Conservation (phyloP, 164 flowering plant genomes). For the Vitis rotundifolia region DNA sequence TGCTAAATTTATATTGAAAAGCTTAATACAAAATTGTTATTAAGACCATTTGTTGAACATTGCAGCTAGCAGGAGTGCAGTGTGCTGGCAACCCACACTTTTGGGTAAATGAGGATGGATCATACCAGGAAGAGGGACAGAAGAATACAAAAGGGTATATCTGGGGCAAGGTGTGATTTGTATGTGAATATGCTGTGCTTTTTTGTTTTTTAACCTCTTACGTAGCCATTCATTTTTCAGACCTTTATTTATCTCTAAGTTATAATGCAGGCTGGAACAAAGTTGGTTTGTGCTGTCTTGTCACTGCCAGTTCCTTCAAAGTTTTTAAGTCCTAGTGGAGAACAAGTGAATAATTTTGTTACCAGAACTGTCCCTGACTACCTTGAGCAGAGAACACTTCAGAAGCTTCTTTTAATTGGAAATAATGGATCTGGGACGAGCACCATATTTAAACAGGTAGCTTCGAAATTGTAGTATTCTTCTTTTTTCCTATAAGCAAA, state of each 20-base stretch:
- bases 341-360: conserved; percentile 39
- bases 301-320: conserved; percentile 88
- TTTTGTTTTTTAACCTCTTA: background rate
- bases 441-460: conserved; percentile 93
- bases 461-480: background rate
- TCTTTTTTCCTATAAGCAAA: too few relatives aligned
- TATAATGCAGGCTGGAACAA: conserved; percentile 67
- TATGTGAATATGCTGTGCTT: background rate
- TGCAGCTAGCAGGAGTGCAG: conserved; percentile 93
- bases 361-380: conserved; percentile 57
- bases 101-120: conserved; percentile 97
- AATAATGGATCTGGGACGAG: conserved; percentile 83
- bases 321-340: conserved; percentile 39
- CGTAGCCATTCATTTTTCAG: background rate
- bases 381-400: conserved; percentile 56
- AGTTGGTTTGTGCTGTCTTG: conserved; percentile 76
- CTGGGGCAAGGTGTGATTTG: conserved; percentile 82
- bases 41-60: conserved; percentile 6
- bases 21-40: background rate
- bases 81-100: conserved; percentile 96
- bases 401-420: conserved; percentile 87
- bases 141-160: conserved; percentile 85
- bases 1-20: background rate
- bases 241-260: background rate
- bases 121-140: conserved; percentile 94